Percentiles rank a stretch among this genome's conserved stretches.
Evolutionary conservation across 106 monocot genomes (phyloP).

Genomic region (Dendrobium chrysotoxum): DNA sequence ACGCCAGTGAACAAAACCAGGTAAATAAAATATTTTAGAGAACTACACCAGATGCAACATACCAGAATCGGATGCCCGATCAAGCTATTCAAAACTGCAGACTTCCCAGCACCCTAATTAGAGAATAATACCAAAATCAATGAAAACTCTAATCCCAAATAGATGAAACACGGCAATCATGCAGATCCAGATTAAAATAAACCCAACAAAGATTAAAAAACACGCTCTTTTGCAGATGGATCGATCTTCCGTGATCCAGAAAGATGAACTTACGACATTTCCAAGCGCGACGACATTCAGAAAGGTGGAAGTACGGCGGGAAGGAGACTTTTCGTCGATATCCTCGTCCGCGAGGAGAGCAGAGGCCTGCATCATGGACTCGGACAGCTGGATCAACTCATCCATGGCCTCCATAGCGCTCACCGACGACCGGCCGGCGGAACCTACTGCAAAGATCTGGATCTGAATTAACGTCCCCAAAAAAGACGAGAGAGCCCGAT

Average conservation of each 20-base stretch:
- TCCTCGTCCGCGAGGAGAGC: constrained; percentile 71
- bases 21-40: background rate
- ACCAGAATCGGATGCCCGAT: constrained; percentile 96
- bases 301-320: constrained; percentile 36
- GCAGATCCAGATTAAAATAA: constrained; percentile 5
- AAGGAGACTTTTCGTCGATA: constrained; percentile 25
- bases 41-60: constrained; percentile 9
- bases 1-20: background rate
- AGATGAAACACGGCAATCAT: background rate
- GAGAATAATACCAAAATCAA: background rate
- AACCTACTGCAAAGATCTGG: constrained; percentile 1
- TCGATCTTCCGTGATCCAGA: background rate
- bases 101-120: constrained; percentile 87
- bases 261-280: constrained; percentile 43
- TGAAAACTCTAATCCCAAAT: background rate
- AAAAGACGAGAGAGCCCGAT: background rate
- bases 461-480: background rate
- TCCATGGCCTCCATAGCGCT: constrained; percentile 57
- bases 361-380: constrained; percentile 63
- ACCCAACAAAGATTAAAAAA: background rate
- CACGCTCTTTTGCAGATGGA: background rate
- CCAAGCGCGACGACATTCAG: constrained; percentile 65
- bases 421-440: background rate
- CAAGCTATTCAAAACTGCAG: constrained; percentile 87
- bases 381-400: constrained; percentile 48